These are phyloP conservation scores for Acanthamoeba comandoni DNA, from an alignment of 208 protist genomes.

Conservation along the genomic window DNA sequence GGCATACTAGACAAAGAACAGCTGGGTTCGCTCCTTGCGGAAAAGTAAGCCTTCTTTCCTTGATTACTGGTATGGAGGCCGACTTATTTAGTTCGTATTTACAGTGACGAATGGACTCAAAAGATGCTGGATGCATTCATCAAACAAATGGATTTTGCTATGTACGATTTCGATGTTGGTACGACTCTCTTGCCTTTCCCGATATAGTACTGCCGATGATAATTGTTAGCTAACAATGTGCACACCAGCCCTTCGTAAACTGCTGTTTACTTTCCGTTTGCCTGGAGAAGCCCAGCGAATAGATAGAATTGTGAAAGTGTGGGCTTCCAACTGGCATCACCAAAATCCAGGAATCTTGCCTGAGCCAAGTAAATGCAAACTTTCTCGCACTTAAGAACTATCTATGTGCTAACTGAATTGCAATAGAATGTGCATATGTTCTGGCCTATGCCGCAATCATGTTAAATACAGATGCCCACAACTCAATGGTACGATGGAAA, in stretches of 20 bases:
- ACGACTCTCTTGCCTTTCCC: slow-evolving; percentile 39
- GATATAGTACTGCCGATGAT: slow-evolving; percentile 83
- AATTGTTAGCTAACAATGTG: too few relatives aligned
- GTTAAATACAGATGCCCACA: slow-evolving; percentile 98
- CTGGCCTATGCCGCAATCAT: slow-evolving; percentile 98
- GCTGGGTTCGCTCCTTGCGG: slow-evolving; percentile 89
- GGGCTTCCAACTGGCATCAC: slow-evolving; percentile 90
- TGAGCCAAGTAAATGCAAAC: not conserved
- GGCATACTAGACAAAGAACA: slow-evolving; percentile 79
- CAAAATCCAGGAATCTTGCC: slow-evolving; percentile 83
- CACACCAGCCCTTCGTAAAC: slow-evolving; percentile 89
- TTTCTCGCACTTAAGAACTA: not conserved
- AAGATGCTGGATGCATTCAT: too few relatives aligned
- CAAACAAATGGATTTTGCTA: slow-evolving; percentile 8
- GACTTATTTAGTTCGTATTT: too few relatives aligned
- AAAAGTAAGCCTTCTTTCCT: slow-evolving; percentile 67
- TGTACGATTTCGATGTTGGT: not conserved
- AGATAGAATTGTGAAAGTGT: slow-evolving; percentile 94
- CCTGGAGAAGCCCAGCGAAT: slow-evolving; percentile 94
- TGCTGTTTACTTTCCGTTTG: slow-evolving; percentile 91
- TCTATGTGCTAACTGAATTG: not conserved
- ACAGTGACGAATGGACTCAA: too few relatives aligned
- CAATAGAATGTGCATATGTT: slow-evolving; percentile 92
- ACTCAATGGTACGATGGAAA: slow-evolving; percentile 80
- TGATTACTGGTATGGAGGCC: not conserved